phyloP scores from a whole-genome alignment of 495 filamentous ascomycete species.

The Penicillium daleae region DNA sequence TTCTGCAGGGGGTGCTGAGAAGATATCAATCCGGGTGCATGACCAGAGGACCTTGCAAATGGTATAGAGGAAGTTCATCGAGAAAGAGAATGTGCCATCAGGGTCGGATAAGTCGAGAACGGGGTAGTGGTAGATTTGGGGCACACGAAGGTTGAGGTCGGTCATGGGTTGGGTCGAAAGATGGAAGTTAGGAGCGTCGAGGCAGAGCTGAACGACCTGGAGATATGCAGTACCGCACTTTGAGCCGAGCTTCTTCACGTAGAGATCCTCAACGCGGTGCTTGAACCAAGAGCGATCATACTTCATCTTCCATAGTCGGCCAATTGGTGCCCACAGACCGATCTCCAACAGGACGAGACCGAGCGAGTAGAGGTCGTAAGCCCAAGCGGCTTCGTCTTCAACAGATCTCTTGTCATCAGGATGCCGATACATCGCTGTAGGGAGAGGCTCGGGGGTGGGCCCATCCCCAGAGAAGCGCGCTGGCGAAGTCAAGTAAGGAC shows the following conservation, averaged over 20 bases:
- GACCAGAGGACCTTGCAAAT: slow-evolving; percentile 50
- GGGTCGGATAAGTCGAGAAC: slow-evolving; percentile 53
- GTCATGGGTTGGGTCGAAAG: slow-evolving; percentile 60
- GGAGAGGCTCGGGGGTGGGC: slow-evolving; percentile 52
- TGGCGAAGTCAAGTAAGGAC: slow-evolving; percentile 78
- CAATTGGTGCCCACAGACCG: slow-evolving; percentile 83
- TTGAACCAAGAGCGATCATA: slow-evolving; percentile 68
- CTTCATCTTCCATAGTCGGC: slow-evolving; percentile 67
- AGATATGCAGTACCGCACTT: slow-evolving; percentile 78
- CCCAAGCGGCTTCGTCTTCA: slow-evolving; percentile 54
- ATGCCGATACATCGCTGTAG: slow-evolving; percentile 73
- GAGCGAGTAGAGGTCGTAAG: slow-evolving; percentile 83
- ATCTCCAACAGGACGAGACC: slow-evolving; percentile 85
- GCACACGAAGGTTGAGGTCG: slow-evolving; percentile 46
- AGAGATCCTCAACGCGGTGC: slow-evolving; percentile 62
- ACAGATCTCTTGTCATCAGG: slow-evolving; percentile 69
- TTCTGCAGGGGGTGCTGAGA: slow-evolving; percentile 45
- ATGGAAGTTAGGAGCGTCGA: slow-evolving; percentile 70
- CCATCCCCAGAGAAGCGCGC: slow-evolving; percentile 77
- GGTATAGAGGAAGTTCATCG: slow-evolving; percentile 54
- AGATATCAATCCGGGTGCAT: slow-evolving; percentile 51
- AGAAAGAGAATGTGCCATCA: slow-evolving; percentile 50
- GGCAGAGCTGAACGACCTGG: slow-evolving; percentile 77
- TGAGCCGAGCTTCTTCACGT: slow-evolving; percentile 67
- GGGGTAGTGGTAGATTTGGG: slow-evolving; percentile 52